These are phyloP conservation scores for Mucor ambiguus DNA, from an alignment of 371 early-diverging fungal genomes.

Conservation along the genomic window DNA sequence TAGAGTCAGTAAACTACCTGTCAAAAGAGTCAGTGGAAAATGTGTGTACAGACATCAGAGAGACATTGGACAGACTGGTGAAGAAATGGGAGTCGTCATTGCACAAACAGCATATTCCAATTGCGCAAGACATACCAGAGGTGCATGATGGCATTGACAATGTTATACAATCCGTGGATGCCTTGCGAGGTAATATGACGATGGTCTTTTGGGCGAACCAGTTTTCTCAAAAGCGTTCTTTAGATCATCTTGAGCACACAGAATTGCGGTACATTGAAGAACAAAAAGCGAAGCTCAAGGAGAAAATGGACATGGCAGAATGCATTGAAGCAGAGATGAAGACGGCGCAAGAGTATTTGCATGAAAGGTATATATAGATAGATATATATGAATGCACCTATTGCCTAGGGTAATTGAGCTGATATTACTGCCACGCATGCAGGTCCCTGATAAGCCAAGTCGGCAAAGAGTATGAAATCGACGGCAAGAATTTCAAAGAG, in stretches of 20 bases:
- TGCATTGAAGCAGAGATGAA: background rate
- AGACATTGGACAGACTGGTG: background rate
- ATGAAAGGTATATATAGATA: conserved; percentile 3
- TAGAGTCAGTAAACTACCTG: conserved; percentile 1
- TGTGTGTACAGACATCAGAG: conserved; percentile 8
- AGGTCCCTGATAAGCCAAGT: background rate
- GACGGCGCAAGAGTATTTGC: background rate
- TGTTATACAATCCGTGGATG: conserved; percentile 10
- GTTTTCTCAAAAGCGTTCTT: too few species aligned
- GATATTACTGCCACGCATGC: background rate
- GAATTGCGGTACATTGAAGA: conserved; percentile 2
- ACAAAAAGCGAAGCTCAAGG: background rate
- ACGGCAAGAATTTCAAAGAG: conserved; percentile 6
- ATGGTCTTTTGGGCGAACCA: too few species aligned
- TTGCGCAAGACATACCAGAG: background rate
- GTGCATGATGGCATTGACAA: conserved; percentile 11
- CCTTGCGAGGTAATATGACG: conserved; percentile 3
- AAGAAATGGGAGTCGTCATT: conserved; percentile 12
- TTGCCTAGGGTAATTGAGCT: background rate
- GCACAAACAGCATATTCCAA: background rate
- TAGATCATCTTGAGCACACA: conserved; percentile 5
- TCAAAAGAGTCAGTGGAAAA: background rate
- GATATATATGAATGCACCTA: background rate
- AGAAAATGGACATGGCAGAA: background rate
- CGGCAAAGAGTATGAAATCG: conserved; percentile 8